A percentile compares a stretch with the other conserved stretches of the same genome.
Evolutionary conservation across 1,284 basidiomycete species (phyloP).

Genomic region (Coniophora puteana): DNA sequence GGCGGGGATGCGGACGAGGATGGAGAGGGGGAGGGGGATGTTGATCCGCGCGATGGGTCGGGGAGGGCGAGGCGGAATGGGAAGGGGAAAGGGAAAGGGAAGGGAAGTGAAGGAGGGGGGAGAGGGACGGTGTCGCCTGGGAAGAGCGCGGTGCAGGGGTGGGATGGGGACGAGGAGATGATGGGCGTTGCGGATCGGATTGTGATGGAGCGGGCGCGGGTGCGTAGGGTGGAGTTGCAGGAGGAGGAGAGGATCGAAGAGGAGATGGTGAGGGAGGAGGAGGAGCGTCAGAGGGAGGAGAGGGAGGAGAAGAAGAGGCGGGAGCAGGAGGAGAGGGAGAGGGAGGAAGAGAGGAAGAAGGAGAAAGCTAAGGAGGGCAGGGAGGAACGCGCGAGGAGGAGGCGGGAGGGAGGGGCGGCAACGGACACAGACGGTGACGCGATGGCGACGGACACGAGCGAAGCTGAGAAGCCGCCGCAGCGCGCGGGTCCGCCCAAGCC

Average conservation of each 20-base stretch:
- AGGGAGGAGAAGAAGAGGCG: slow-evolving; percentile 18
- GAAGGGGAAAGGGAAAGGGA: slow-evolving; percentile 14
- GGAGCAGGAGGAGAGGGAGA: slow-evolving; percentile 2
- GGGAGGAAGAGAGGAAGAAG: background rate
- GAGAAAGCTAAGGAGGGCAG: no score
- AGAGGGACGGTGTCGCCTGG: slow-evolving; percentile 18
- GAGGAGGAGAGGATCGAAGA: slow-evolving; percentile 48
- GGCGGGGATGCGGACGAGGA: slow-evolving; percentile 34
- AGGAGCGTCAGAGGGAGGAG: slow-evolving; percentile 19
- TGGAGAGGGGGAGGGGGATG: slow-evolving; percentile 28
- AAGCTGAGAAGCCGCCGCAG: no score
- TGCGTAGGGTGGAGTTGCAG: slow-evolving; percentile 56
- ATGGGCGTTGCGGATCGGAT: slow-evolving; percentile 53
- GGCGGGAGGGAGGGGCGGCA: no score
- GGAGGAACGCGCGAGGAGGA: no score
- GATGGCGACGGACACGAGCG: no score
- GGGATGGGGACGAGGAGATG: slow-evolving; percentile 29
- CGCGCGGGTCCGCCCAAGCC: no score
- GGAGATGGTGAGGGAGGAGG: slow-evolving; percentile 28
- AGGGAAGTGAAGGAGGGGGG: slow-evolving; percentile 5
- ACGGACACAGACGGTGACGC: no score
- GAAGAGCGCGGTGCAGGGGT: slow-evolving; percentile 38
- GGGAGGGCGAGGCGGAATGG: no score
- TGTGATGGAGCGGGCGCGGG: slow-evolving; percentile 61
- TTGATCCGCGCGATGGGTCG: slow-evolving; percentile 13